Evolutionary conservation across 306 rosid genomes (phyloP), one percentile per base, ranked within the genome.

Genomic region (Begonia masoniana): DNA sequence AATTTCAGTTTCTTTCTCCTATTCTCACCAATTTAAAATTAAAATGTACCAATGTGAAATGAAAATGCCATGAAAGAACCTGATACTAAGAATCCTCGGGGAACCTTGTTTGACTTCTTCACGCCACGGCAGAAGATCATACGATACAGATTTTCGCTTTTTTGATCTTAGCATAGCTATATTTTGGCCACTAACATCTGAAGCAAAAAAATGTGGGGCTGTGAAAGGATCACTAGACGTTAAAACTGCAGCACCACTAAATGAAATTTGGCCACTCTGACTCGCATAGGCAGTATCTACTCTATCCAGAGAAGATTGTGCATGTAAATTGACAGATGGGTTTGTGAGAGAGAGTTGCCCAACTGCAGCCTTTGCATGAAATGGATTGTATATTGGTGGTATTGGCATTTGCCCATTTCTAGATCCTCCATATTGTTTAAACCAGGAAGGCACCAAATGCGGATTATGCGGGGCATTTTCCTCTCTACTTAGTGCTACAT

Each of bases 41-140:
- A 10, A 50, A 14, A 11, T 1, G 52, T 17, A 3, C 13, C 15
- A 10, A 9, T 15, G 15, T 50, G 10, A n/a, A 50, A 50, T 10
- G 10, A 15, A 50, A 50, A 50, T 50, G 64, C 50, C n/a, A 16
- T 52, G 6, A 24, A 68, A 59, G 13, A 43, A 78, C 83, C 83
- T 70, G 54, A 70, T 62, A 71, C 70, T 65, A 43, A 62, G 69
- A 64, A 58, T 51, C 57, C 67, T 68, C 31, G 24, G 58, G 36
- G 72, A 74, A 57, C 75, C 71, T 35, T 59, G 56, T 15, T 62
- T 55, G 48, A 74, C 73, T 71, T 64, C 79, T 50, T 71, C 58
- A 64, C 64, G 68, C 78, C 84, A 78, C 56, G 84, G 75, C 56
- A 47, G 61, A 47, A 66, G 61, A 35, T 68, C 78, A 51, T 52